Evolutionary conservation across 371 early-diverging fungal genomes (phyloP).

Genomic region (Mucor indicus): DNA sequence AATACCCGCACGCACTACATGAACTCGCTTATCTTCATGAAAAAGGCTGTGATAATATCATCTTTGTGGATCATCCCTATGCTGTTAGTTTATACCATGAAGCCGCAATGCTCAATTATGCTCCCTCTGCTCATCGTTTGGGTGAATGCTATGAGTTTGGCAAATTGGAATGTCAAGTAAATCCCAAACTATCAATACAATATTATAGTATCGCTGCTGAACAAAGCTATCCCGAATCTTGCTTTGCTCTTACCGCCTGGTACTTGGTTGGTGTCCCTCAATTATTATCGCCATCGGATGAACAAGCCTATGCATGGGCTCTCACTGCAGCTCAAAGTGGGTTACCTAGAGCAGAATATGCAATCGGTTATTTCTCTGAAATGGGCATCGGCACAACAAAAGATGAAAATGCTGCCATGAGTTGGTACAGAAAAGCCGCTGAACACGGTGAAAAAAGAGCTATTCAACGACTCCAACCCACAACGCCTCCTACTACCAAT

Average conservation of each 20-base stretch:
- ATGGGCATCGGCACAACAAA: slow-evolving; percentile 76
- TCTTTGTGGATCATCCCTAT: slow-evolving; percentile 70
- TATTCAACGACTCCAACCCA: slow-evolving; percentile 23
- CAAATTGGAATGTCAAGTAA: slow-evolving; percentile 58
- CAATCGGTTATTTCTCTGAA: slow-evolving; percentile 92
- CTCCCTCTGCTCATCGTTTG: slow-evolving; percentile 71
- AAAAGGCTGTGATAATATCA: slow-evolving; percentile 62
- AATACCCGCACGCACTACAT: slow-evolving; percentile 79
- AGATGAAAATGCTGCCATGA: slow-evolving; percentile 64
- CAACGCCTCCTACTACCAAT: no score
- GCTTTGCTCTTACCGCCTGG: slow-evolving; percentile 94
- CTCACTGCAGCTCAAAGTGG: slow-evolving; percentile 73
- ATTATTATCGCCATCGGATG: slow-evolving; percentile 71
- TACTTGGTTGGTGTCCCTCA: slow-evolving; percentile 89
- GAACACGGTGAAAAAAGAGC: slow-evolving; percentile 45
- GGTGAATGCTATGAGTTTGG: slow-evolving; percentile 85
- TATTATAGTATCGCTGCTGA: slow-evolving; percentile 85
- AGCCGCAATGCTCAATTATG: slow-evolving; percentile 61
- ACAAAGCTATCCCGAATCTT: slow-evolving; percentile 87
- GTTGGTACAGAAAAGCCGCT: slow-evolving; percentile 76
- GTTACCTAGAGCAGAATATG: slow-evolving; percentile 88
- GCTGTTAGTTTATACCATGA: slow-evolving; percentile 61
- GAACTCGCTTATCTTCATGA: slow-evolving; percentile 74
- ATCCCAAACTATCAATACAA: slow-evolving; percentile 71
- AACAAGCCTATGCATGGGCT: slow-evolving; percentile 90